These are phyloP conservation scores for Zalerion maritima DNA, from an alignment of 495 filamentous ascomycete genomes.

Conservation along the genomic window DNA sequence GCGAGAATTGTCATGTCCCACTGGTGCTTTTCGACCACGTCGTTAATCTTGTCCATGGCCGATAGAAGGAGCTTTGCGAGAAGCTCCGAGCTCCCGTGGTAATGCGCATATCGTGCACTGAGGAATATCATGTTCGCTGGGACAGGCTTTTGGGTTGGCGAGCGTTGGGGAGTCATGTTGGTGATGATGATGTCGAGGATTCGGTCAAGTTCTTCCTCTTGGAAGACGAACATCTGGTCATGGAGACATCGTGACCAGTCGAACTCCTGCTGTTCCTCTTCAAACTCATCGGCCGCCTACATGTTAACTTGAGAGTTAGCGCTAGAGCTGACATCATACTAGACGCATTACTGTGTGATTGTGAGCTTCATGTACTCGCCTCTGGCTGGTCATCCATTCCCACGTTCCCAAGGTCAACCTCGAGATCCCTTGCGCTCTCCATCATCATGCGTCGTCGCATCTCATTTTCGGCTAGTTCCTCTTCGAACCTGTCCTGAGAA, in stretches of 20 bases:
- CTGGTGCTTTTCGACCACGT: slow-evolving; percentile 82
- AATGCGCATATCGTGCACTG: slow-evolving; percentile 89
- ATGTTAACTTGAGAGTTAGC: slow-evolving; percentile 11
- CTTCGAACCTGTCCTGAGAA: slow-evolving; percentile 86
- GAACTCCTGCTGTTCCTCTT: slow-evolving; percentile 86
- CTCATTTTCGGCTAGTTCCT: slow-evolving; percentile 94
- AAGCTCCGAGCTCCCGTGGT: slow-evolving; percentile 80
- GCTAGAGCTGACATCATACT: slow-evolving; percentile 4
- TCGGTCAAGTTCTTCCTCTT: slow-evolving; percentile 75
- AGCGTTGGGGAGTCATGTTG: slow-evolving; percentile 93
- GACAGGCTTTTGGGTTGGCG: slow-evolving; percentile 90
- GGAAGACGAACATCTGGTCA: slow-evolving; percentile 99
- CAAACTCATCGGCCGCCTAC: slow-evolving; percentile 67
- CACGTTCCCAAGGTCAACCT: slow-evolving; percentile 91
- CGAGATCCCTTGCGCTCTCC: slow-evolving; percentile 94
- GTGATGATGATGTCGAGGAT: slow-evolving; percentile 95
- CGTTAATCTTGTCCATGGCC: slow-evolving; percentile 92
- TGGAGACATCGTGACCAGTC: slow-evolving; percentile 93
- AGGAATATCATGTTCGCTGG: slow-evolving; percentile 95
- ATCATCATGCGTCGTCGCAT: slow-evolving; percentile 98
- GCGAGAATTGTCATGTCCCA: slow-evolving; percentile 99
- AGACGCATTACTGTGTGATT: slow-evolving; percentile 1
- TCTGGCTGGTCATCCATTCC: slow-evolving; percentile 94
- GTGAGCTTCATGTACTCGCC: slow-evolving; percentile 31
- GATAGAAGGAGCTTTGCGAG: slow-evolving; percentile 64